Conservation (phyloP, 2,329 filamentous ascomycete genomes). For the Lasiodiplodia citricola region DNA sequence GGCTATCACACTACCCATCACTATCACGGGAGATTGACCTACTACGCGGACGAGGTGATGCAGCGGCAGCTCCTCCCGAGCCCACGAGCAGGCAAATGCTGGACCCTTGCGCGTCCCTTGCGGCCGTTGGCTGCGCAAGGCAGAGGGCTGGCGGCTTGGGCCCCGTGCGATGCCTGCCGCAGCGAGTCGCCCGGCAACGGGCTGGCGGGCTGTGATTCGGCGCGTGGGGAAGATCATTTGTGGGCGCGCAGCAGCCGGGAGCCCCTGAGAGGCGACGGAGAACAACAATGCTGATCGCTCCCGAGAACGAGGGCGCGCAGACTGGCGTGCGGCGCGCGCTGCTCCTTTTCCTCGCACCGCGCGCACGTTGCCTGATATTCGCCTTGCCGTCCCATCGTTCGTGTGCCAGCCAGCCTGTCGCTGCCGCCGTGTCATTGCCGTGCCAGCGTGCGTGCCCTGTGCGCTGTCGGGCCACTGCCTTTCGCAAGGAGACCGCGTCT, state of each 20-base stretch:
- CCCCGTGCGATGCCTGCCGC: conserved; percentile 3
- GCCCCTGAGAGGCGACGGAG: conserved; percentile 13
- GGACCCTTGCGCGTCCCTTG: conserved; percentile 15
- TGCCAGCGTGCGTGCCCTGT: conserved; percentile 14
- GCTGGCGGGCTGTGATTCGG: conserved; percentile 9
- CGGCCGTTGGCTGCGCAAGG: conserved; percentile 11
- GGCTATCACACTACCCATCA: neutral
- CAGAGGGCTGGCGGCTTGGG: neutral
- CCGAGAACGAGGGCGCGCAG: neutral
- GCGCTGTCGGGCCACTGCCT: conserved; percentile 12
- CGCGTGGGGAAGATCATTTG: conserved; percentile 10
- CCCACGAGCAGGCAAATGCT: neutral
- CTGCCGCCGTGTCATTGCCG: conserved; percentile 22
- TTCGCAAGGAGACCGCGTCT: conserved; percentile 9
- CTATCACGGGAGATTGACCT: conserved; percentile 15
- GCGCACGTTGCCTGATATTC: conserved; percentile 18
- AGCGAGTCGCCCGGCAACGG: conserved; percentile 13
- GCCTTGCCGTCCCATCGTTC: conserved; percentile 1
- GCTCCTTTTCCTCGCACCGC: conserved; percentile 11
- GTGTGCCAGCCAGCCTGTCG: neutral
- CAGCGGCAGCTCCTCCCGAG: conserved; percentile 12
- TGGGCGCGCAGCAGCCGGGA: neutral
- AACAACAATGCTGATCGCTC: conserved; percentile 19
- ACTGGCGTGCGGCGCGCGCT: neutral
- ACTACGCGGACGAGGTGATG: neutral